phyloP scores from a whole-genome alignment of 208 protist genomes.

The Crithidia expoeki region DNA sequence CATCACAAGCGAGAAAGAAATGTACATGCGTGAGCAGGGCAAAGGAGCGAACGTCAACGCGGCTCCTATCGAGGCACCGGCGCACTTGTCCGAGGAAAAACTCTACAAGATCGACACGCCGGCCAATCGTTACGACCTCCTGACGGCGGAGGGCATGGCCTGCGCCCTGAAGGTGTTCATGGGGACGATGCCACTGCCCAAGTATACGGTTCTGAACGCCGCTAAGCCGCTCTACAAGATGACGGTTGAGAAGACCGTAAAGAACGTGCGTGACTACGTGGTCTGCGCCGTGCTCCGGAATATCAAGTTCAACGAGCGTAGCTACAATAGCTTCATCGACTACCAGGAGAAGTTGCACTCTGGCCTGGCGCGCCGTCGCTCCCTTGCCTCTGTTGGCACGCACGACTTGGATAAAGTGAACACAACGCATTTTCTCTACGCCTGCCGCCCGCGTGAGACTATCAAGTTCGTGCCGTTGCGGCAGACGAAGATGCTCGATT shows the following conservation, averaged over 20 bases:
- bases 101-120: conserved; percentile 99
- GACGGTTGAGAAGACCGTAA: conserved; percentile 82
- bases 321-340: conserved; percentile 98
- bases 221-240: conserved; percentile 81
- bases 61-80: conserved; percentile 23
- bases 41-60: conserved; percentile 29
- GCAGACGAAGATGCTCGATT: conserved; percentile 74
- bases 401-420: conserved; percentile 99
- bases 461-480: conserved; percentile 96
- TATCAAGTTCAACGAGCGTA: conserved; percentile 94
- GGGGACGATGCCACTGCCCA: conserved; percentile 62
- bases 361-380: conserved; percentile 96
- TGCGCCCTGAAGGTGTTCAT: conserved; percentile 92
- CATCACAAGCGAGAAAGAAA: conserved; percentile 96
- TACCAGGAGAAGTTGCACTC: conserved; percentile 99
- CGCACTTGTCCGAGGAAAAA: conserved; percentile 86
- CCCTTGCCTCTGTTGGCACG: conserved; percentile 99
- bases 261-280: conserved; percentile 94
- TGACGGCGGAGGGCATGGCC: conserved; percentile 95
- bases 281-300: conserved; percentile 97
- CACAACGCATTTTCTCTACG: conserved; percentile 87
- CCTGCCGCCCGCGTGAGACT: conserved; percentile 66
- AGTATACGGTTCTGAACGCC: conserved; percentile 67
- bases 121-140: conserved; percentile 98
- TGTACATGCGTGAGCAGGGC: conserved; percentile 90